Evolutionary conservation across 768 basidiomycete genomes (phyloP).

Genomic region (Lactifluus rugatus): DNA sequence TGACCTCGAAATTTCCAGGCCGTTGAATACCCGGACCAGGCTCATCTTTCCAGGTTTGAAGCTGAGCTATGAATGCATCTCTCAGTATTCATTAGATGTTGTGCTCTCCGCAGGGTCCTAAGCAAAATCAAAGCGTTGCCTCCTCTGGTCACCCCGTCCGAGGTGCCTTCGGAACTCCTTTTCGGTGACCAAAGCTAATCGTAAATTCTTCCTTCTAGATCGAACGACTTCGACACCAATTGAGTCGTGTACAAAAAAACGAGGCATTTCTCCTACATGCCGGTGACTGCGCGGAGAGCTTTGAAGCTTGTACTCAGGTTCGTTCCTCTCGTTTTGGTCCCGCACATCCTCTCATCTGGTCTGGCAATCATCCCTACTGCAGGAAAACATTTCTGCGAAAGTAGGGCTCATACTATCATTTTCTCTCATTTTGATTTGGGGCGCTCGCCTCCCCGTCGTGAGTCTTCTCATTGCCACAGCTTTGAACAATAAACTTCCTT

Average conservation of each 20-base stretch:
- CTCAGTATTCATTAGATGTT: neutral
- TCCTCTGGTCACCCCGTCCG: constrained; percentile 85
- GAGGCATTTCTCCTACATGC: constrained; percentile 94
- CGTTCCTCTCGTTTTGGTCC: constrained; percentile 21
- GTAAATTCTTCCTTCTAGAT: constrained; percentile 37
- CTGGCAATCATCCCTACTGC: neutral
- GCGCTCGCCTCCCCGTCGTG: constrained; percentile 87
- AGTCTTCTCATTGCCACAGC: constrained; percentile 21
- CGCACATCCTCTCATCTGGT: neutral
- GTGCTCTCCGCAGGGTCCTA: constrained; percentile 46
- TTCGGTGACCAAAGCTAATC: neutral
- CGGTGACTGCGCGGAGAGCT: constrained; percentile 96
- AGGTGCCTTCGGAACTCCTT: constrained; percentile 41
- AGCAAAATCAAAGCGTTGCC: constrained; percentile 69
- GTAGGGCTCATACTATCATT: constrained; percentile 90
- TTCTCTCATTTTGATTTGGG: constrained; percentile 91
- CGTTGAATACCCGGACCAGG: constrained; percentile 33
- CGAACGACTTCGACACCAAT: constrained; percentile 72
- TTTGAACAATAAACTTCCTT: neutral
- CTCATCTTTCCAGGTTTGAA: constrained; percentile 24
- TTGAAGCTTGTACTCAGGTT: constrained; percentile 83
- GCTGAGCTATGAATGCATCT: neutral
- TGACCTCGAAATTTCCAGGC: constrained; percentile 20
- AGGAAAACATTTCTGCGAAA: constrained; percentile 84
- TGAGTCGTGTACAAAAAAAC: constrained; percentile 70